phyloP scores from a whole-genome alignment of 805 yeast species.

The Lipomyces sp. region DNA sequence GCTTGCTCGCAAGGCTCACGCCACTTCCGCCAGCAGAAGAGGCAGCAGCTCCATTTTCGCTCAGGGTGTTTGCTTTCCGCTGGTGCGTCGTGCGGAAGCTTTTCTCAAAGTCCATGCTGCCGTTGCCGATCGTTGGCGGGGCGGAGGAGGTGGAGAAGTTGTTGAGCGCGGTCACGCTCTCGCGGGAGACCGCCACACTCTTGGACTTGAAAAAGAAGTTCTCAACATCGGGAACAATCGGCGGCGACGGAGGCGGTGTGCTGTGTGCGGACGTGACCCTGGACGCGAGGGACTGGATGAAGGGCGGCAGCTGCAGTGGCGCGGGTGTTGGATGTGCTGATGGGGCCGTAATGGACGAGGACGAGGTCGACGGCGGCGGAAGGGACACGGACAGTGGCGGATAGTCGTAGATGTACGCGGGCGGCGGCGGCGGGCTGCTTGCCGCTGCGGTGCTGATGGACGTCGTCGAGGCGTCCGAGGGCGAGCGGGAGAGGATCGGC shows the following conservation, averaged over 20 bases:
- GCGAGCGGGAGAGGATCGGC: conserved; percentile 19
- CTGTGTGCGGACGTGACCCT: conserved; percentile 24
- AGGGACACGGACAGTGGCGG: conserved; percentile 8
- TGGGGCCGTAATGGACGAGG: too few relatives aligned
- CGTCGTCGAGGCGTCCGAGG: conserved; percentile 8
- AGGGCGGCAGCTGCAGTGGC: conserved; percentile 14
- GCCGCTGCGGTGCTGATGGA: not conserved
- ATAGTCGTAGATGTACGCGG: not conserved
- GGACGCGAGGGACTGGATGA: conserved; percentile 28
- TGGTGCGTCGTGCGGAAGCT: conserved; percentile 10
- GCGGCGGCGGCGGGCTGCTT: conserved; percentile 5
- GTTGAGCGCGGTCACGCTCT: not conserved
- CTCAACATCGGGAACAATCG: conserved; percentile 15
- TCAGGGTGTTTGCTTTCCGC: conserved; percentile 4
- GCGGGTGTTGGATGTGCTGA: conserved; percentile 13
- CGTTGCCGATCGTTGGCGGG: not conserved
- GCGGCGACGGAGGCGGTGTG: conserved; percentile 30
- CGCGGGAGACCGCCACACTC: not conserved
- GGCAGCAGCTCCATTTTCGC: not conserved
- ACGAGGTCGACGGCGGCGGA: conserved; percentile 5
- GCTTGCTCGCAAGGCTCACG: not conserved
- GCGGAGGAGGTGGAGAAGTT: not conserved
- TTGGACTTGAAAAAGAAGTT: conserved; percentile 22
- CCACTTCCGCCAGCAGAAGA: not conserved
- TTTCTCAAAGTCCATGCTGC: conserved; percentile 13